A percentile compares a stretch with the other conserved stretches of the same genome.
phyloP scores from a whole-genome alignment of 2,329 filamentous ascomycete species.

The Hypoxylon sp. region DNA sequence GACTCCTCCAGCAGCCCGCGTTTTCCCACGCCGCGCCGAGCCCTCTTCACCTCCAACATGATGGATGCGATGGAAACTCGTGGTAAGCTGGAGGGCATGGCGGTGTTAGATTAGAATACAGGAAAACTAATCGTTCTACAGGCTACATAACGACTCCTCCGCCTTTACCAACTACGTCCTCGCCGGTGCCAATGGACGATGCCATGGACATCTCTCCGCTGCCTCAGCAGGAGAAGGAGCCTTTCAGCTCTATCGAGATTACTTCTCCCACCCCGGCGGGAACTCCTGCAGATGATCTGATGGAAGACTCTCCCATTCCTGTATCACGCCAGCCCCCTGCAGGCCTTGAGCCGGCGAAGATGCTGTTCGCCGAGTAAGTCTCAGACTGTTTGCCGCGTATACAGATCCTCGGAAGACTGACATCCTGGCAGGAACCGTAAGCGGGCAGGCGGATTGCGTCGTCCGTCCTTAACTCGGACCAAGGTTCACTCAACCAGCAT shows the following conservation, averaged over 20 bases:
- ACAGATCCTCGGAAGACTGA: slow-evolving; percentile 33
- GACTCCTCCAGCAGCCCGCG: slow-evolving; percentile 67
- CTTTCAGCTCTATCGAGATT: slow-evolving; percentile 71
- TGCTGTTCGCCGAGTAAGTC: slow-evolving; percentile 61
- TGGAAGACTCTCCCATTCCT: slow-evolving; percentile 64
- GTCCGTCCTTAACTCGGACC: slow-evolving; percentile 76
- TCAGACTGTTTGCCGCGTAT: neutral
- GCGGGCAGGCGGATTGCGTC: slow-evolving; percentile 66
- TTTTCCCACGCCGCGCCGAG: slow-evolving; percentile 81
- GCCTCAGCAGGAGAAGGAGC: slow-evolving; percentile 84
- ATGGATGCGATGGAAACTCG: slow-evolving; percentile 64
- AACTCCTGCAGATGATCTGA: slow-evolving; percentile 54
- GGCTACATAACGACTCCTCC: slow-evolving; percentile 86
- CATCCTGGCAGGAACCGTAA: slow-evolving; percentile 65
- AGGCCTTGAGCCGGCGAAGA: slow-evolving; percentile 59
- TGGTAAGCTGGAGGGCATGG: slow-evolving; percentile 58
- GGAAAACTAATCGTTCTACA: slow-evolving; percentile 46
- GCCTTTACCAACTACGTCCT: slow-evolving; percentile 78
- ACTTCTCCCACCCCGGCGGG: slow-evolving; percentile 74
- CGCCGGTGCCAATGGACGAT: slow-evolving; percentile 75
- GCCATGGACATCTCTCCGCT: slow-evolving; percentile 94
- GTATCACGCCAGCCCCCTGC: slow-evolving; percentile 52
- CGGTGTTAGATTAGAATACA: neutral
- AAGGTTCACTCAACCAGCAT: slow-evolving; percentile 78
- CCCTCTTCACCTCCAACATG: slow-evolving; percentile 79